A percentile compares a stretch with the other conserved stretches of the same genome.
phyloP scores from a whole-genome alignment of 441 rosid species.

The Corymbia calophylla region DNA sequence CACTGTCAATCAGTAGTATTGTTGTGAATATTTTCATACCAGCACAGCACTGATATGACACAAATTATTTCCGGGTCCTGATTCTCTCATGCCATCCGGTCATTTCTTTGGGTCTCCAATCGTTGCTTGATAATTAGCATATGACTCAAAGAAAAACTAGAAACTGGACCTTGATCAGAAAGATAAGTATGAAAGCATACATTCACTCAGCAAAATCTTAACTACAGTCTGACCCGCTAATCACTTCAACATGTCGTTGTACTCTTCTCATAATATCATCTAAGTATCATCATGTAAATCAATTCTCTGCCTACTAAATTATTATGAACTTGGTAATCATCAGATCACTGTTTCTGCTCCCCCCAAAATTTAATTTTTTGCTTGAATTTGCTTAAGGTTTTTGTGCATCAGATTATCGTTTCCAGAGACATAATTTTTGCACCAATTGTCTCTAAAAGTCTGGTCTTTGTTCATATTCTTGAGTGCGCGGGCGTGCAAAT shows the following conservation, averaged over 20 bases:
- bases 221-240: not conserved
- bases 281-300: not conserved
- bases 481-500: not conserved
- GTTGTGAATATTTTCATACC: not conserved
- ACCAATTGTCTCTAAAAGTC: not conserved
- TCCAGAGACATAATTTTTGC: not conserved
- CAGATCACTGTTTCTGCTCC: not conserved
- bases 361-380: rapidly evolving
- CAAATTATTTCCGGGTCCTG: not conserved
- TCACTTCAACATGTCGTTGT: rapidly evolving
- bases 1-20: not conserved
- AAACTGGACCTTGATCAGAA: not conserved
- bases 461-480: not conserved
- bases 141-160: not conserved
- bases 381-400: not conserved
- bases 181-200: not conserved
- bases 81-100: not conserved
- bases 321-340: not conserved
- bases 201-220: not conserved
- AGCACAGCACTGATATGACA: not conserved
- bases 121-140: not conserved
- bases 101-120: not conserved
- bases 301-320: not conserved
- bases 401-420: not conserved
- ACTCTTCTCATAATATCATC: not conserved